A percentile compares a stretch with the other conserved stretches of the same genome.
phyloP scores from a whole-genome alignment of 2,329 filamentous ascomycete species.

The Diplocarpon mali region DNA sequence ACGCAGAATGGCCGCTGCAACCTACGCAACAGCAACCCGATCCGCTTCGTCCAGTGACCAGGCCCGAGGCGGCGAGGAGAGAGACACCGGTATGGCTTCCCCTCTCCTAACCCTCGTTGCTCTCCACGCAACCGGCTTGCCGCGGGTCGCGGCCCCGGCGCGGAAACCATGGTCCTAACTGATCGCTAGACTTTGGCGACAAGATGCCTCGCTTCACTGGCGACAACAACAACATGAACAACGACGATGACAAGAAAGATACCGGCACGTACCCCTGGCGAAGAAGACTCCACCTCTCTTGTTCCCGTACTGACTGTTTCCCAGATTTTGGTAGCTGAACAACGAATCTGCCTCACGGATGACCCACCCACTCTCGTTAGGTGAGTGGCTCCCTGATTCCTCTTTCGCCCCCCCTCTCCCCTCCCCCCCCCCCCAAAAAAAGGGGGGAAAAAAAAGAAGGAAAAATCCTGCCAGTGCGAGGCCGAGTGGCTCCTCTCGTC shows the following conservation, averaged over 20 bases:
- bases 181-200: conserved; percentile 1
- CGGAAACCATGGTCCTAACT: neutral
- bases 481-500: conserved; percentile 1
- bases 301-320: neutral
- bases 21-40: neutral
- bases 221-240: conserved; percentile 2
- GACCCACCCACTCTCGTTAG: conserved; percentile 3
- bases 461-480: conserved; percentile 1
- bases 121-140: neutral
- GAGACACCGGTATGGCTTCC: conserved; percentile 2
- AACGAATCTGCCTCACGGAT: neutral
- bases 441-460: too few species aligned
- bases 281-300: neutral
- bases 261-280: conserved; percentile 4
- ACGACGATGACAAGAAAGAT: conserved; percentile 1
- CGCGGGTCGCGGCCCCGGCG: too few species aligned
- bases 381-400: conserved; percentile 5
- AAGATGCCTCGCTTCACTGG: conserved; percentile 5
- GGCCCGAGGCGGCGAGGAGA: neutral
- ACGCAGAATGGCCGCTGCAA: conserved; percentile 1
- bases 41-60: conserved; percentile 1
- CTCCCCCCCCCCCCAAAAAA: too few species aligned
- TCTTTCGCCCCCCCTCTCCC: too few species aligned
- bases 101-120: neutral
- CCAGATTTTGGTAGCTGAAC: conserved; percentile 7